Percentiles rank a stretch among this genome's conserved stretches.
Evolutionary conservation across 169 alveolate species (phyloP).

Genomic region (Plasmodium gonderi): DNA sequence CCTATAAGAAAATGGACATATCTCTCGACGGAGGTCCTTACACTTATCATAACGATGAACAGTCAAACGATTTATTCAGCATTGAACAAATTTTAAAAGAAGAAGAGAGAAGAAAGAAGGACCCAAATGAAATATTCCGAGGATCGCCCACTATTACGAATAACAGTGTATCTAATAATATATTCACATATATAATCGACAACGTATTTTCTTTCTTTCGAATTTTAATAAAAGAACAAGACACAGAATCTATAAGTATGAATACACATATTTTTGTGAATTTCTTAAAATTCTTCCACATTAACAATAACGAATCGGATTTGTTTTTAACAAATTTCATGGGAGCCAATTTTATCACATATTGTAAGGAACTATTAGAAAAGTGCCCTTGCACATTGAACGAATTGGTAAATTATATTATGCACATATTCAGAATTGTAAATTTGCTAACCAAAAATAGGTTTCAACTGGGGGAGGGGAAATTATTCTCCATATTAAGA

Average conservation of each 20-base stretch:
- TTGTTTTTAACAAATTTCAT: slow-evolving; percentile 32
- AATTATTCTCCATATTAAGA: neutral
- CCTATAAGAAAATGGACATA: slow-evolving; percentile 8
- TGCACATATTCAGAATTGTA: slow-evolving; percentile 4
- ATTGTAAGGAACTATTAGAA: slow-evolving; percentile 12
- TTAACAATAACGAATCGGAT: slow-evolving; percentile 15
- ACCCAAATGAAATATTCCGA: neutral
- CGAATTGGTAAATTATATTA: slow-evolving; percentile 18
- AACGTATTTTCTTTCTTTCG: slow-evolving; percentile 38
- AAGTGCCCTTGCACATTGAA: slow-evolving; percentile 37
- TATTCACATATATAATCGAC: slow-evolving; percentile 27
- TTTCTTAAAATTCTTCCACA: slow-evolving; percentile 15
- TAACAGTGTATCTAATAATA: neutral
- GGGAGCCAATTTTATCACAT: neutral
- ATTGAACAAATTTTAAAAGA: slow-evolving; percentile 1
- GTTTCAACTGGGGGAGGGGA: neutral
- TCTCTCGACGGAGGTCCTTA: neutral
- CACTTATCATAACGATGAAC: neutral
- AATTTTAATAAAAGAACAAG: neutral
- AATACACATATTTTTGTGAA: slow-evolving; percentile 2
- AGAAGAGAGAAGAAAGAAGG: neutral
- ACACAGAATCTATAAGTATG: slow-evolving; percentile 50
- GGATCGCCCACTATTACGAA: neutral
- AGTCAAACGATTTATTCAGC: neutral
- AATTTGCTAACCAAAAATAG: slow-evolving; percentile 6